Base-by-base conservation (phyloP, 2,329 filamentous ascomycete species). In the Dactylella cylindrospora region DNA sequence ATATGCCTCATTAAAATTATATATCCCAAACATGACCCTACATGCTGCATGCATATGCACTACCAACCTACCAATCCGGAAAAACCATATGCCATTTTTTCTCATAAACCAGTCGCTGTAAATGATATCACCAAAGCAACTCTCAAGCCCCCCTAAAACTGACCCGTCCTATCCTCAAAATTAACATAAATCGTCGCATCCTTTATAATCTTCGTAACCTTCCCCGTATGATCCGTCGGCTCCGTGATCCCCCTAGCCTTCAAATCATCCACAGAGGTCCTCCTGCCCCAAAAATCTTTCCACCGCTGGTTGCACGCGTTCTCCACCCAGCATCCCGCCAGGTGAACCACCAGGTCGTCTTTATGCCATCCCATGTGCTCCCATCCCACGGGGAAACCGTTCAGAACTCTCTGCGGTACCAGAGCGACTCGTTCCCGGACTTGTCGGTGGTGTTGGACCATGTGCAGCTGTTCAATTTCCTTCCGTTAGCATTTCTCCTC, bases 281-380 rank as follows among this genome's bases (percentile, higher is more conserved):
- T 52, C 61, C 41, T 53, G 3, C 53, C 66, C 72, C 72, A 73
- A 52, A 70, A 73, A 50, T 73, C 67, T 20, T 71, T 68, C 66
- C 73, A 75, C 66, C 70, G 69, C 35, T 69, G 41, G 32, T 66
- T 62, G 50, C 73, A 74, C 52, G 69, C 67, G 38, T 68, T 67
- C 19, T 67, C 67, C 5, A 73, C 72, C 73, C 73, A 74, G 65
- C 73, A 74, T 13, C 73, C 73, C 0, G 73, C 73, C 43, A 75
- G 68, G 66, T 74, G 73, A 19, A 75, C 72, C 6, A 72, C 67
- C n/a, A 74, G 53, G 51, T 74, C 73, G 36, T 73, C 73, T 25
- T 71, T 70, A 17, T 68, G 66, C 66, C 72, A 75, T 17, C 70
- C 70, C 73, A 74, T 74, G 44, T 70, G 67, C 29, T 68, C 57